These are phyloP conservation scores for Neofusicoccum umdonicola DNA, from an alignment of 2,329 filamentous ascomycete genomes.

Conservation along the genomic window DNA sequence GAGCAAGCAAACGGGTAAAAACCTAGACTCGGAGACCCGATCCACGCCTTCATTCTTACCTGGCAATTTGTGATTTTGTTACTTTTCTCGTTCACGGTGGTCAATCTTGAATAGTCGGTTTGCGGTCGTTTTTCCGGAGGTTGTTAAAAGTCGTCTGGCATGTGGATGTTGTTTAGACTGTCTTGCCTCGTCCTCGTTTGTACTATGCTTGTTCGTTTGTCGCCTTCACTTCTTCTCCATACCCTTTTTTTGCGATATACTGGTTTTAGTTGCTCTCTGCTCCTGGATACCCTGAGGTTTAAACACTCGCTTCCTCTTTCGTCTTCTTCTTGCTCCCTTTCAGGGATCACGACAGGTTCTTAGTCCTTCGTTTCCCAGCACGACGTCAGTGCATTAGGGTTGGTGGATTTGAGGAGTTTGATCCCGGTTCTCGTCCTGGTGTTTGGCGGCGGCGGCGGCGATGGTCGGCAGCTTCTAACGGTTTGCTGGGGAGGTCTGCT, in stretches of 20 bases:
- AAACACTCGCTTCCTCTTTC: slow-evolving; percentile 12
- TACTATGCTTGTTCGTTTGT: slow-evolving; percentile 5
- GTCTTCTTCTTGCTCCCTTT: background rate
- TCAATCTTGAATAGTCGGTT: background rate
- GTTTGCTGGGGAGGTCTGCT: background rate
- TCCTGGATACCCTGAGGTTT: slow-evolving; percentile 18
- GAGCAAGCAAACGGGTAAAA: slow-evolving; percentile 36
- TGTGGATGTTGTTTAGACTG: slow-evolving; percentile 14
- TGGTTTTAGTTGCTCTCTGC: slow-evolving; percentile 14
- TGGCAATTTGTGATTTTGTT: background rate
- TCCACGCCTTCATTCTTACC: background rate
- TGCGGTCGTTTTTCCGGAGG: background rate
- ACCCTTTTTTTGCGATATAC: slow-evolving; percentile 13
- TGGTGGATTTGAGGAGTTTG: slow-evolving; percentile 11
- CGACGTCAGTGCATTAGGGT: slow-evolving; percentile 3
- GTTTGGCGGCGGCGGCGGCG: background rate
- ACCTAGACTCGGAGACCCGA: slow-evolving; percentile 22
- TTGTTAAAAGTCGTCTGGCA: slow-evolving; percentile 12
- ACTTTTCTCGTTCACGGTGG: background rate
- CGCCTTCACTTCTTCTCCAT: slow-evolving; percentile 7
- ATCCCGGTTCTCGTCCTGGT: background rate
- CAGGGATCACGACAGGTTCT: background rate
- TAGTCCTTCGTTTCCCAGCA: slow-evolving; percentile 4
- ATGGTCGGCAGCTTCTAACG: background rate
- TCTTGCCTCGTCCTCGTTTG: slow-evolving; percentile 7